Base-by-base conservation (phyloP, 169 alveolate genomes). In the Amoebophrya sp. region DNA sequence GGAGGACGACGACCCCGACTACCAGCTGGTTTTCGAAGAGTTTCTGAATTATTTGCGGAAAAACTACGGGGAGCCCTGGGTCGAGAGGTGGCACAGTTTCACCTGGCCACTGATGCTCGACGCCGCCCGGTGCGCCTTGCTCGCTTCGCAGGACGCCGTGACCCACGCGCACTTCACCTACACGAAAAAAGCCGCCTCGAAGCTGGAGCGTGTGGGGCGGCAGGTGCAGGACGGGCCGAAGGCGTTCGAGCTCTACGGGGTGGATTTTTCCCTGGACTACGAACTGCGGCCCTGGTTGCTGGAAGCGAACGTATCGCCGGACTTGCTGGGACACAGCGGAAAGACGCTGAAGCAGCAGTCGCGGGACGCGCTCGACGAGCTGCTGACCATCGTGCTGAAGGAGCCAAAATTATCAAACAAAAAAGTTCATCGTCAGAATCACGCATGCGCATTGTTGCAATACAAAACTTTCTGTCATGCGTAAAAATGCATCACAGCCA, bases 241-340 rank as follows among this genome's bases (percentile, higher is more conserved):
- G 10, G 83, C 83, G 29, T 66, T 66, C 83, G 83, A 66, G 83
- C 35, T 66, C 32, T 66, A 66, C 83, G 83, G 83, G 35, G 35
- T 66, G 39, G 83, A 66, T 25, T 66, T 66, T 25, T 66, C 83
- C 35, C 18, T 66, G 83, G 83, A 66, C 35, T 66, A 66, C 83
- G 83, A 66, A 25, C 83, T 66, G 83, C 83, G 83, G 29, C 83
- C 83, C 10, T 66, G 83, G 83, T 25, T 66, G 83, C 83, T 66
- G 35, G 83, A 66, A 25, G 83, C 83, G 39, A 66, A 66, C 35
- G 29, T 18, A 7, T 18, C 38, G 1, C 83, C 83, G 10, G 83
- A 66, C 18, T 25, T 66, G 7, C 83, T 66, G 10, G 83, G 83
- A 3, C 83, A 66, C 83, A 7, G 32, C 10, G 83, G 83, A 25